These are phyloP conservation scores for Pythium apleroticum DNA, from an alignment of 352 stramenopile species.

Conservation along the genomic window DNA sequence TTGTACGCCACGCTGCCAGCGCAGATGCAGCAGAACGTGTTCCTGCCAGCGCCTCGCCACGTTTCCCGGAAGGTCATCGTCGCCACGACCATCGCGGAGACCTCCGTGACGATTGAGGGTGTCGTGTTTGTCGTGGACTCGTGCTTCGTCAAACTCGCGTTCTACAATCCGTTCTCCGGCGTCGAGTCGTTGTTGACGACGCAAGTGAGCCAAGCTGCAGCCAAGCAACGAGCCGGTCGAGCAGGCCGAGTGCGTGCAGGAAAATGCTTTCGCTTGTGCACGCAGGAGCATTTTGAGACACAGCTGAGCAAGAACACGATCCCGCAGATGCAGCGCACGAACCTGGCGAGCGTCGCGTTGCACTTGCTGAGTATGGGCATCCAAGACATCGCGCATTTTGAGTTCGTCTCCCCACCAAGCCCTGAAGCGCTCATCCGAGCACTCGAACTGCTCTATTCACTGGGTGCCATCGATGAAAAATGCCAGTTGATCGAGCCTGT, in stretches of 20 bases:
- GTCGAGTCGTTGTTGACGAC: conserved; percentile 91
- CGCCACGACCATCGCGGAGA: conserved; percentile 94
- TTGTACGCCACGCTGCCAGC: conserved; percentile 94
- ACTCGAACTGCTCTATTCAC: conserved; percentile 66
- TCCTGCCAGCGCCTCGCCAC: conserved; percentile 67
- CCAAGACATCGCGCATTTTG: conserved; percentile 80
- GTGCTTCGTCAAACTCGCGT: conserved; percentile 83
- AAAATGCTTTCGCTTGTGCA: conserved; percentile 81
- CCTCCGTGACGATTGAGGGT: conserved; percentile 97
- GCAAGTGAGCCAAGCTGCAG: conserved; percentile 94
- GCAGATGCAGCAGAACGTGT: conserved; percentile 92
- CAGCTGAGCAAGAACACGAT: conserved; percentile 62
- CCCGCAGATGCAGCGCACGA: conserved; percentile 84
- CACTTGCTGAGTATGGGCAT: conserved; percentile 86
- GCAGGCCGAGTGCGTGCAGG: conserved; percentile 88
- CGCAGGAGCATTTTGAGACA: conserved; percentile 48
- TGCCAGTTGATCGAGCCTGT: conserved; percentile 75
- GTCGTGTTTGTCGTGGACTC: conserved; percentile 84
- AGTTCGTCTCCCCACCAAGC: conserved; percentile 77
- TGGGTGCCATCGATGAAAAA: conserved; percentile 59
- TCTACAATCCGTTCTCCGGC: conserved; percentile 79
- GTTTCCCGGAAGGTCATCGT: conserved; percentile 83
- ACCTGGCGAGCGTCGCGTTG: conserved; percentile 63
- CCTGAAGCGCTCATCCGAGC: conserved; percentile 70
- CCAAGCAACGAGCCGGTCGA: conserved; percentile 94